A percentile compares a stretch with the other conserved stretches of the same genome.
Evolutionary conservation across 176 grass and related monocot genomes (phyloP).

Genomic region (Urochloa ruziziensis): DNA sequence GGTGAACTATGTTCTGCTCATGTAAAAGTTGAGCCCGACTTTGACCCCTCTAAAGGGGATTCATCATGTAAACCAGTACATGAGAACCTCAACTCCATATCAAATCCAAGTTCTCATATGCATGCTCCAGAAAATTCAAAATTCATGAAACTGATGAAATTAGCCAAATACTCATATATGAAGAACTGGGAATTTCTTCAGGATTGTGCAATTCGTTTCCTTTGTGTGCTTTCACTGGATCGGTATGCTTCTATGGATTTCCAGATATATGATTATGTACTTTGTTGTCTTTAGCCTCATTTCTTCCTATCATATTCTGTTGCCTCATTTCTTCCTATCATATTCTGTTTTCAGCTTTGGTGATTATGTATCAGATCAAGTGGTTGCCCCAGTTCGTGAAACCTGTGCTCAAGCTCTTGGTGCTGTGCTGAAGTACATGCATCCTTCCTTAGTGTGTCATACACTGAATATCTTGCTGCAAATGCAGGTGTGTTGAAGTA

Average conservation of each 20-base stretch:
- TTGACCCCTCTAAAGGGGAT: conserved; percentile 32
- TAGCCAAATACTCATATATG: conserved; percentile 66
- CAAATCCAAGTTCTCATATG: conserved; percentile 33
- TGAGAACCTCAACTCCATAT: conserved; percentile 23
- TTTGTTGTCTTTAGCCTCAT: conserved; percentile 6
- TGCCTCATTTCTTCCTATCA: conserved; percentile 25
- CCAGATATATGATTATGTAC: not conserved
- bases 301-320: conserved; percentile 30
- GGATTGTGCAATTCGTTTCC: conserved; percentile 95
- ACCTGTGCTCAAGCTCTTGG: conserved; percentile 98
- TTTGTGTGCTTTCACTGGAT: conserved; percentile 96
- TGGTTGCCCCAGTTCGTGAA: conserved; percentile 97
- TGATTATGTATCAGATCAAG: conserved; percentile 99
- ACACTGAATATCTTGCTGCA: conserved; percentile 87
- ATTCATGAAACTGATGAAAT: conserved; percentile 65
- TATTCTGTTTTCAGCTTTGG: conserved; percentile 71
- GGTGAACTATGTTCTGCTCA: conserved; percentile 40
- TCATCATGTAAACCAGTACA: conserved; percentile 27
- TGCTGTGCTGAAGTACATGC: conserved; percentile 96
- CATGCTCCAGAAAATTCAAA: conserved; percentile 68
- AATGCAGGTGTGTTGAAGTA: conserved; percentile 78
- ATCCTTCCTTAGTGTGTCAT: conserved; percentile 82
- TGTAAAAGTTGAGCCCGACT: conserved; percentile 60
- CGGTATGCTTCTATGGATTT: conserved; percentile 62
- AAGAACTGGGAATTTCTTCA: conserved; percentile 99